Evolutionary conservation across 169 alveolate genomes (phyloP).

Genomic region (Miamiensis avidus): DNA sequence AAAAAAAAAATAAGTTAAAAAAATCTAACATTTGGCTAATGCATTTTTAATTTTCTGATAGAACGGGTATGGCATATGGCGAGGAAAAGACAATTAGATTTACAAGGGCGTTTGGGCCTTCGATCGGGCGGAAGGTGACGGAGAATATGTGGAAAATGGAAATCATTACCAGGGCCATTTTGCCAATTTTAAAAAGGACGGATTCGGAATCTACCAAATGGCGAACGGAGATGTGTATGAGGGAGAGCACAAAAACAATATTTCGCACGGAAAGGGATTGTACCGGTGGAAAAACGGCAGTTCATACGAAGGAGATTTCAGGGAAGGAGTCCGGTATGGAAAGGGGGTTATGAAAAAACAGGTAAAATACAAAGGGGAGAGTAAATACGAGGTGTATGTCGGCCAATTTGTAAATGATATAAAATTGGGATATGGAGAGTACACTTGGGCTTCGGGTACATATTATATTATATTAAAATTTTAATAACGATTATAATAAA

Average conservation of each 20-base stretch:
- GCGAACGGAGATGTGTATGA: slow-evolving; percentile 20
- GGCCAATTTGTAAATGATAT: slow-evolving; percentile 58
- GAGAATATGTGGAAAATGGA: too few species aligned
- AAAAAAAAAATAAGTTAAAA: too few species aligned
- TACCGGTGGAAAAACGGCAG: slow-evolving; percentile 31
- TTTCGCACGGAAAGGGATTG: slow-evolving; percentile 30
- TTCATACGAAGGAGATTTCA: slow-evolving; percentile 35
- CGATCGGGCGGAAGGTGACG: too few species aligned
- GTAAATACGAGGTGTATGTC: slow-evolving; percentile 48
- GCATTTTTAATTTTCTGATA: too few species aligned
- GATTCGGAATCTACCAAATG: slow-evolving; percentile 30
- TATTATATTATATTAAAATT: too few species aligned
- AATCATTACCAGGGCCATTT: too few species aligned
- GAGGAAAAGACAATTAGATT: too few species aligned
- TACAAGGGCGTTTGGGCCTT: slow-evolving; percentile 67
- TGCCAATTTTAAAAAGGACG: slow-evolving; percentile 44
- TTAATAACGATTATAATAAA: too few species aligned
- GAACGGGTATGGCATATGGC: too few species aligned
- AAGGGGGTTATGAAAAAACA: too few species aligned
- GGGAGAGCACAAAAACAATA: slow-evolving; percentile 27
- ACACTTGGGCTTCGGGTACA: slow-evolving; percentile 56
- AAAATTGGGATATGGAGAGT: slow-evolving; percentile 56
- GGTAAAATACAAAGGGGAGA: too few species aligned
- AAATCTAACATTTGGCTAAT: too few species aligned
- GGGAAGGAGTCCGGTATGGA: slow-evolving; percentile 20